Evolutionary conservation across 2,329 filamentous ascomycete genomes (phyloP), one percentile per base, ranked within the genome.

Genomic region (Epichloe gansuensis): DNA sequence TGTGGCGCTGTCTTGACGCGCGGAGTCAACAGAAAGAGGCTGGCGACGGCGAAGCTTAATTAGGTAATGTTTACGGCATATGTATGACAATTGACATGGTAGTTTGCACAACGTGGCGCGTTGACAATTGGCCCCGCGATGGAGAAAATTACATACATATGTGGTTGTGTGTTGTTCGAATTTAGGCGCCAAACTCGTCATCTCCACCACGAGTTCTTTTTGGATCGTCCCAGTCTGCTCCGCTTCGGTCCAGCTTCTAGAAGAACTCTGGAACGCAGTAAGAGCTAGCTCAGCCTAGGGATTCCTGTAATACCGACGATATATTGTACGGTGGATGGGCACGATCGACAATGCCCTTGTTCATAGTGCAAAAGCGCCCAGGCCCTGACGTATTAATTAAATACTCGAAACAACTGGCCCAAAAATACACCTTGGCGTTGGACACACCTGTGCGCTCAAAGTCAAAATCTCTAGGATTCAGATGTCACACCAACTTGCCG

Each of bases 201-300:
- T 31, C 23, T 25, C 6, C 25, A 25, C 43, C 13, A 31, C 11
- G 28, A 31, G 43, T 34, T 31, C 43, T 31, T 31, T 12, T n/a
- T 39, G 5, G 37, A n/a, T 39, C 5, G 13, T 39, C 41, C n/a
- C 7, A 43, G 41, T n/a, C 39, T 31, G 39, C 39, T 34, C 17
- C 38, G 38, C 47, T 50, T 50, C 39, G 39, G 44, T 37, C 39
- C 39, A n/a, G 39, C 48, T 50, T 50, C 48, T 42, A 37, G 48
- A 50, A 50, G 48, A n/a, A 25, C 25, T 44, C 17, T 23, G 39
- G 28, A 50, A 37, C 38, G 13, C 34, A 37, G 31, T n/a, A 46
- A n/a, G 31, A 47, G 45, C 45, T 37, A 35, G 8, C 11, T 15
- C 2, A 15, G 31, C n/a, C 21, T 23, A 15, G 28, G 28, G 37